Evolutionary conservation across 345 rosid genomes (phyloP), one percentile per base, ranked within the genome.

Genomic region (Syzygium oleosum): DNA sequence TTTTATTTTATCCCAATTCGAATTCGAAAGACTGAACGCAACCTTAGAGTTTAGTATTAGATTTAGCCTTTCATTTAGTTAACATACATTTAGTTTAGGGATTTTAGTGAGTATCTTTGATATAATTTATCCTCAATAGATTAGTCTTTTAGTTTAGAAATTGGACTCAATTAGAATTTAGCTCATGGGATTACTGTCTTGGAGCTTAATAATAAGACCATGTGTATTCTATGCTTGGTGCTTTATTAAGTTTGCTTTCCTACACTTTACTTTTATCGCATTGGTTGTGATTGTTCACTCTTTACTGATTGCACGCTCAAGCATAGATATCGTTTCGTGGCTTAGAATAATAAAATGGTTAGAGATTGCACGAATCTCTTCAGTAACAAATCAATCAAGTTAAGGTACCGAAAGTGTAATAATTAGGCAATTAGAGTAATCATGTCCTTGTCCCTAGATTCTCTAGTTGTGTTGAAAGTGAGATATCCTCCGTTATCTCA

Each of bases 121-220:
- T 4, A 56, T 56, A 56, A 27, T 56, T 56, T 22, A 56, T 12
- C 61, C n/a, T 23, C 25, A 12, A 56, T 4, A 9, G 5, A 56
- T 0, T 56, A 56, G 25, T 56, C n/a, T 9, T 23, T 23, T 9
- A 56, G 61, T 22, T 22, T 22, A 23, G 61, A 56, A 56, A 23
- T 56, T 0, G 5, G n/a, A 56, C 1, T 3, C 1, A 22, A 9
- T 56, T 56, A 9, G 6, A 56, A 56, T 56, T 56, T 56, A 23
- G 61, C 6, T 56, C 0, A 56, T 1, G 61, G n/a, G 61, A 56
- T 23, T 56, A n/a, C n/a, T 9, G 0, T 56, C 13, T 3, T 56
- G 61, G 12, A 12, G n/a, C 2, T 56, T 56, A 23, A 56, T 56
- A 56, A 56, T 12, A 56, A 56, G 9, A 27, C 4, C 6, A 3